Evolutionary conservation across 495 filamentous ascomycete species (phyloP).

Genomic region (Aspergillus sparsus): DNA sequence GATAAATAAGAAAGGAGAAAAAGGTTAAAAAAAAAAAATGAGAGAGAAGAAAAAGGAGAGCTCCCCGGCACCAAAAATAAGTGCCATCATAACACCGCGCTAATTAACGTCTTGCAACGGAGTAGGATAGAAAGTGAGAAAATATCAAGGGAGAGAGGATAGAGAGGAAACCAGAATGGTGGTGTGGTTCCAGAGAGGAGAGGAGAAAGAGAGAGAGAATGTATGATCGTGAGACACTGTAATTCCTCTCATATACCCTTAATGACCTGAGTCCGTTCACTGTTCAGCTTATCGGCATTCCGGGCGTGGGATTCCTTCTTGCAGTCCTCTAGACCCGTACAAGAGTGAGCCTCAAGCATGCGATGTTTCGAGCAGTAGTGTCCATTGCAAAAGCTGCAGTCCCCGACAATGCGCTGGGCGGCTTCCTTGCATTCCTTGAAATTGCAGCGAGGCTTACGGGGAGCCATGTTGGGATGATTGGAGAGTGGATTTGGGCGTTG

Average conservation of each 20-base stretch:
- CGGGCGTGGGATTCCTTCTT: constrained; percentile 93
- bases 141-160: not conserved
- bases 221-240: not conserved
- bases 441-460: constrained; percentile 82
- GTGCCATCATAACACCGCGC: constrained; percentile 31
- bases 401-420: constrained; percentile 89
- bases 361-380: constrained; percentile 94
- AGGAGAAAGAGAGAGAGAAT: not conserved
- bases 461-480: constrained; percentile 49
- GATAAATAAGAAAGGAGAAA: constrained; percentile 15
- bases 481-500: constrained; percentile 24
- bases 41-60: constrained; percentile 17
- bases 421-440: constrained; percentile 84
- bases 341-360: constrained; percentile 90
- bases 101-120: constrained; percentile 25
- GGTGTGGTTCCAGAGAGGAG: not conserved
- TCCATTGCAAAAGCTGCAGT: constrained; percentile 91
- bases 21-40: constrained; percentile 14
- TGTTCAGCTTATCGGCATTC: constrained; percentile 88
- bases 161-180: not conserved
- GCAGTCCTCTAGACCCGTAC: constrained; percentile 92
- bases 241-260: constrained; percentile 57
- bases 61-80: not conserved
- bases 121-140: constrained; percentile 1
- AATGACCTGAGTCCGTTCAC: constrained; percentile 76